Evolutionary conservation across 1,139 yeast species (phyloP), one percentile per base, ranked within the genome.

Genomic region (Taphrina deformans): DNA sequence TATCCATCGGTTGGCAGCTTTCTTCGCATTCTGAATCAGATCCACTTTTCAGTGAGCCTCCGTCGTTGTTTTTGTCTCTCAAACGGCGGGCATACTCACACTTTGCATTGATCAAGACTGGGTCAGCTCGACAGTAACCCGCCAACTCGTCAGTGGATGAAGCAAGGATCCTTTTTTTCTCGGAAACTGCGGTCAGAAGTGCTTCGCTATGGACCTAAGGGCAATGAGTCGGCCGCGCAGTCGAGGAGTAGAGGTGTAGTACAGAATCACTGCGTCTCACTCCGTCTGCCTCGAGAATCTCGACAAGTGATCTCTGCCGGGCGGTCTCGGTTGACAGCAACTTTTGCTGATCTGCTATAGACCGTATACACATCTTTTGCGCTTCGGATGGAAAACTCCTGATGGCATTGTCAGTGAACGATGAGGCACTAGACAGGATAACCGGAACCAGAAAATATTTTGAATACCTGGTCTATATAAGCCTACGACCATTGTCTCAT

Each of bases 321-420:
- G 18, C 48, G 10, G 9, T 44, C 27, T 44, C 48, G 7, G 48
- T 18, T 2, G 24, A 12, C n/a, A 48, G 53, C 9, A 12, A 12
- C 23, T 16, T 48, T 48, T 27, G 21, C 16, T 48, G 53, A 3
- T 26, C 53, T 14, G 33, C 2, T 14, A 48, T 48, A 6, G 53
- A 4, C 14, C 16, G 33, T 14, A n/a, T 24, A 14, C 53, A 27
- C 21, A 48, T 16, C 24, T 27, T 53, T 53, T 35, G 46, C 18
- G 58, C 58, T 16, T 53, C 58, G 48, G 58, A 53, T 24, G 58
- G 58, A 40, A 53, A 53, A 16, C 46, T 38, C 55, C 55, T 51
- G 33, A 31, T 16, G 12, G 48, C 48, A 18, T 9, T 7, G 48
- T 23, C 24, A 21, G 48, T 23, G 12, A 21, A n/a, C n/a, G n/a